These are phyloP conservation scores for Plasmodium blacklocki DNA, from an alignment of 169 alveolate genomes.

Conservation along the genomic window DNA sequence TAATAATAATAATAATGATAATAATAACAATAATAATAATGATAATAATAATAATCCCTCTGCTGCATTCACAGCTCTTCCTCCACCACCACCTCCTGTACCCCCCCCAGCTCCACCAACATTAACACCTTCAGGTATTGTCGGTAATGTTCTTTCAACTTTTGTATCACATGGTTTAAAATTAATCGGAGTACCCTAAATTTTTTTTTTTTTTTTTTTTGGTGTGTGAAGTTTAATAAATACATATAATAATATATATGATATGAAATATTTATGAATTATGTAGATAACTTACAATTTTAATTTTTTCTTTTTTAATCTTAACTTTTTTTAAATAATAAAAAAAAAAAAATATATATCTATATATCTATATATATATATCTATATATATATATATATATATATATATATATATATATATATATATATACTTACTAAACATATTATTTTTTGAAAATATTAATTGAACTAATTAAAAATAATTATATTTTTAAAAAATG, in stretches of 20 bases:
- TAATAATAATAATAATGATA: background rate
- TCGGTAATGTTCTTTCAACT: conserved; percentile 47
- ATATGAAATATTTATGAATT: too few species aligned
- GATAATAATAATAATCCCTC: background rate
- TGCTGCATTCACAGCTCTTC: conserved; percentile 23
- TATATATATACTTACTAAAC: too few species aligned
- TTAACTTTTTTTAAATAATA: background rate
- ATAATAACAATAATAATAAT: background rate
- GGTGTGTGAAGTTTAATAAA: background rate
- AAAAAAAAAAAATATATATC: too few species aligned
- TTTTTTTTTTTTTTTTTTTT: background rate
- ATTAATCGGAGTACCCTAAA: conserved; percentile 22
- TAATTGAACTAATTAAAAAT: too few species aligned
- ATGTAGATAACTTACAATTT: background rate
- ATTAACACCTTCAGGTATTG: conserved; percentile 40
- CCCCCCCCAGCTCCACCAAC: conserved; percentile 14
- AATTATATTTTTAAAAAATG: too few species aligned
- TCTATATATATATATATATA: too few species aligned
- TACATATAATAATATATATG: too few species aligned
- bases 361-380: too few species aligned
- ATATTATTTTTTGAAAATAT: too few species aligned
- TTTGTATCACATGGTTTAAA: conserved; percentile 27
- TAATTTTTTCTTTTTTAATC: background rate
- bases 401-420: too few species aligned
- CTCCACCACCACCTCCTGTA: conserved; percentile 60